Percentiles rank a stretch among this genome's conserved stretches.
phyloP scores from a whole-genome alignment of 2,329 filamentous ascomycete species.

The Cryphonectria carpinicola region DNA sequence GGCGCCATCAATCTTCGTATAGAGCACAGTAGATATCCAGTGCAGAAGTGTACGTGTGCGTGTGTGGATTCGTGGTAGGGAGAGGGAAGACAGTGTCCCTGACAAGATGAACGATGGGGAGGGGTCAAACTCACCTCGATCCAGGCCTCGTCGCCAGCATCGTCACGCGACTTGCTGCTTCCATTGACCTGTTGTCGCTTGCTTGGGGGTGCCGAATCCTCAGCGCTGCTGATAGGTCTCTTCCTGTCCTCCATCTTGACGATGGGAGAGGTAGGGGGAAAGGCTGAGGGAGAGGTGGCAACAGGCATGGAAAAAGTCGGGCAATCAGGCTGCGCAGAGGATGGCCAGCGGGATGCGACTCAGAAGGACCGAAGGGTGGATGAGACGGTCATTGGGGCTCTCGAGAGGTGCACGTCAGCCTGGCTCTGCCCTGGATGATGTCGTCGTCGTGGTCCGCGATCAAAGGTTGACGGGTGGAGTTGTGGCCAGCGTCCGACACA shows the following conservation, averaged over 20 bases:
- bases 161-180: conserved; percentile 59
- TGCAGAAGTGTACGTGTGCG: conserved; percentile 10
- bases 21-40: conserved; percentile 5
- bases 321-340: conserved; percentile 57
- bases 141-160: conserved; percentile 63
- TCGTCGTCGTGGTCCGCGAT: conserved; percentile 43
- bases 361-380: conserved; percentile 14
- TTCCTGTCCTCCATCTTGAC: conserved; percentile 99
- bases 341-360: conserved; percentile 42
- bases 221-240: conserved; percentile 78
- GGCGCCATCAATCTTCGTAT: background rate
- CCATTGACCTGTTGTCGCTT: conserved; percentile 94
- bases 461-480: conserved; percentile 29
- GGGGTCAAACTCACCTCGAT: conserved; percentile 64
- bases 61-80: background rate
- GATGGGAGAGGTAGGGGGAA: conserved; percentile 77
- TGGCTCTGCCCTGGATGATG: conserved; percentile 41
- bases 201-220: conserved; percentile 84
- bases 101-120: conserved; percentile 36
- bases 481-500: conserved; percentile 7
- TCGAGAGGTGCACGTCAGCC: conserved; percentile 34
- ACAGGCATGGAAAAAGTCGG: conserved; percentile 73
- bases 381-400: conserved; percentile 22
- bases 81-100: conserved; percentile 3
- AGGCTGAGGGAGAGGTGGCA: conserved; percentile 73